Percentiles rank a stretch among this genome's conserved stretches.
phyloP scores from a whole-genome alignment of 208 protist species.

The Leishmania major region DNA sequence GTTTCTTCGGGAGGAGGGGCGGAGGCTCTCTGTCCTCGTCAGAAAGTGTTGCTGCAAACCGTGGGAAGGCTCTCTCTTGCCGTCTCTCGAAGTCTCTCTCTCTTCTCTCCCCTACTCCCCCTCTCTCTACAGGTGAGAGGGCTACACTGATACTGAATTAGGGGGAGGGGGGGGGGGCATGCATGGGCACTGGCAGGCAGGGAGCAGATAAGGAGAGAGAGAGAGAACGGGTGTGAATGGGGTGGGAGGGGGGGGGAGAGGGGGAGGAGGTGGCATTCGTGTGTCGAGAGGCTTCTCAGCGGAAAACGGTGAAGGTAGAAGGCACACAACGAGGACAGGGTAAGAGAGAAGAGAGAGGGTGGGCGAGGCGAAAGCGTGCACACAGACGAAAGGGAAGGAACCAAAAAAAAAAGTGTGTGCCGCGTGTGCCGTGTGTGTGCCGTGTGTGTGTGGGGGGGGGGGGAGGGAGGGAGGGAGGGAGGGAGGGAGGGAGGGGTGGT shows the following conservation, averaged over 20 bases:
- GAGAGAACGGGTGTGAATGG: not conserved
- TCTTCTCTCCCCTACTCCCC: not conserved
- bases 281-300: not conserved
- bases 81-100: not conserved
- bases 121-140: not conserved
- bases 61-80: not conserved
- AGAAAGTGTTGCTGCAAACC: no score
- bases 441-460: no score
- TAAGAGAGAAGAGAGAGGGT: not conserved
- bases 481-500: no score
- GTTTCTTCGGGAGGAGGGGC: no score
- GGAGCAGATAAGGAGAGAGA: slow-evolving; percentile 10
- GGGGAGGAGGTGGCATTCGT: not conserved
- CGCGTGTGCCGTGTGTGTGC: no score
- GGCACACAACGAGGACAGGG: not conserved
- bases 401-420: no score
- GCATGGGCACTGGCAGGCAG: not conserved
- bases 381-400: not conserved
- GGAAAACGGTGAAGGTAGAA: not conserved
- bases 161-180: not conserved
- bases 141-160: not conserved
- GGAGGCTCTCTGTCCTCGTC: no score
- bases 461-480: no score
- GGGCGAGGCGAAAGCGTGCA: not conserved
- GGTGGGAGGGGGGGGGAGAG: not conserved